Evolutionary conservation across 768 basidiomycete genomes (phyloP), one percentile per base, ranked within the genome.

Genomic region (Lyophyllum shimeji): DNA sequence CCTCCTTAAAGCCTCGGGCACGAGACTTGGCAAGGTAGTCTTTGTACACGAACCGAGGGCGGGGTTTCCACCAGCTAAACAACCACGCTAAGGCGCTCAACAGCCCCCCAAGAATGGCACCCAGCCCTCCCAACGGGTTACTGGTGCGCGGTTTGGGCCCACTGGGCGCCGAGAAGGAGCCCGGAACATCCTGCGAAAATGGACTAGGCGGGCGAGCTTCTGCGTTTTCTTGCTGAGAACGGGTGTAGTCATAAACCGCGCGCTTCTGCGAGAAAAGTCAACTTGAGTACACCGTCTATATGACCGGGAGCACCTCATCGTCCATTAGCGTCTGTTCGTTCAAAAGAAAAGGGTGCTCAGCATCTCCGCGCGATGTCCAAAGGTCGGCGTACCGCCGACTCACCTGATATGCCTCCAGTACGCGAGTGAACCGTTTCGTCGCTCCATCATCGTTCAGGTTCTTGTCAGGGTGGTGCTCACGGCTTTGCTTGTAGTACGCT

Each of bases 381-480:
- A 6, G 21, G 20, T 25, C 20, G 8, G 31, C 18, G 3, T n/a
- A n/a, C n/a, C n/a, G n/a, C n/a, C n/a, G 23, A 43, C 25, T 18
- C n/a, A 63, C 89, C 76, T 93, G 89, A 62, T 90, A 93, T 1
- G 91, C 91, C 58, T 89, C 84, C 60, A 90, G 86, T 1, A 93
- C 74, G 18, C 76, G 73, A 0, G 84, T 82, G 62, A 93, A 93
- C 18, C 85, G 74, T 60, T 81, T 74, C 0, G 87, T 90, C 0
- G 91, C 81, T 20, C 78, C 87, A 45, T 86, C 85, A 56, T 90
- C 82, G 57, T 84, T 74, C 18, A 81, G 76, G 64, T 93, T 93
- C 70, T 91, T 83, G 69, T 87, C 86, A 0, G 85, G 85, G 65
- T 87, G 83, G 64, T 84, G 80, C 45, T 85, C 69, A 31, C 88